These are phyloP conservation scores for Ustilago nuda DNA, from an alignment of 1,284 basidiomycete species.

Conservation along the genomic window DNA sequence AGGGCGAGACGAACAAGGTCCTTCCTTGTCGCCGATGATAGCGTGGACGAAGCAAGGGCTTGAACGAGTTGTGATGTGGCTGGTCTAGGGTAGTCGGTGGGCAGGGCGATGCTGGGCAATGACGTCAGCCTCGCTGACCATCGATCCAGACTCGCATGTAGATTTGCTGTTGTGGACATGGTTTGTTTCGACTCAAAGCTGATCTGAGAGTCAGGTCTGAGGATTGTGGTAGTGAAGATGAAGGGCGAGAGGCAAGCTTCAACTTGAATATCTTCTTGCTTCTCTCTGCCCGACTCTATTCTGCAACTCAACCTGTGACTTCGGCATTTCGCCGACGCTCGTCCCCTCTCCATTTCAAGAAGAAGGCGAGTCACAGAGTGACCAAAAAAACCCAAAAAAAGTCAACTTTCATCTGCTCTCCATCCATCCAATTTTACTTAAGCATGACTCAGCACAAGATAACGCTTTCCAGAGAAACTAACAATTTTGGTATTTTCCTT, in stretches of 20 bases:
- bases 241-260: not conserved
- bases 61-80: conserved; percentile 69
- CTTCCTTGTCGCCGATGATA: conserved; percentile 52
- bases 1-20: conserved; percentile 71
- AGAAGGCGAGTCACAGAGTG: conserved; percentile 10
- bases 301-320: not conserved
- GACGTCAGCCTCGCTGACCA: conserved; percentile 71
- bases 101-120: conserved; percentile 89
- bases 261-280: not conserved
- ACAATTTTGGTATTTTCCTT: not conserved
- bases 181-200: not conserved
- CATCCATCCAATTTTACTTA: not conserved
- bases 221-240: not conserved
- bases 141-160: conserved; percentile 54
- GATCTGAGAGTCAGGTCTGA: not conserved
- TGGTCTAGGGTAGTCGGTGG: conserved; percentile 94
- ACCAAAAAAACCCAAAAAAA: not conserved
- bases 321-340: conserved; percentile 10
- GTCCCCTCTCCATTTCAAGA: conserved; percentile 1
- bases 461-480: not conserved
- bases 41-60: conserved; percentile 58
- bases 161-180: conserved; percentile 28
- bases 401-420: not conserved
- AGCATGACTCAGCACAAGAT: not conserved
- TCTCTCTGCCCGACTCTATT: conserved; percentile 2